A percentile compares a stretch with the other conserved stretches of the same genome.
These are phyloP conservation scores for Athelia psychrophila DNA, from an alignment of 1,284 basidiomycete species.

Conservation along the genomic window DNA sequence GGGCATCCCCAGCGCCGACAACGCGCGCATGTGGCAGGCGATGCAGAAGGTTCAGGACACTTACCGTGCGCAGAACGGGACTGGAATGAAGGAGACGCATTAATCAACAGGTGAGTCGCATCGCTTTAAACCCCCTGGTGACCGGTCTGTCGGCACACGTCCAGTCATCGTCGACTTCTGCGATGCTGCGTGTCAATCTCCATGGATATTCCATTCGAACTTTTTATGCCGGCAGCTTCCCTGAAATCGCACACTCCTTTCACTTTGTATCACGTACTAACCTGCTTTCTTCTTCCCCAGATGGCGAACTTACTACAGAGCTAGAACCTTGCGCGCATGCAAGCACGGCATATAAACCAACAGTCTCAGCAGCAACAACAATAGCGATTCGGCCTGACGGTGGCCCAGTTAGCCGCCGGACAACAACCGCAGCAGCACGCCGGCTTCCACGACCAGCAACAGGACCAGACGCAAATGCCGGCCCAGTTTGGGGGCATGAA, in stretches of 20 bases:
- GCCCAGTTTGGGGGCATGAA: slow-evolving; percentile 37
- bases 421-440: slow-evolving; percentile 30
- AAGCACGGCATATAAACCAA: slow-evolving; percentile 26
- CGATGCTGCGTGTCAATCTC: no score
- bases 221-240: no score
- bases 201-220: no score
- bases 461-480: slow-evolving; percentile 35
- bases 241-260: not conserved
- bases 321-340: slow-evolving; percentile 34
- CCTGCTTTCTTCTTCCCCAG: slow-evolving; percentile 35
- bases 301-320: slow-evolving; percentile 47
- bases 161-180: no score
- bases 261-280: slow-evolving; percentile 2
- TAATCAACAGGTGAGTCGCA: slow-evolving; percentile 49
- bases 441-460: slow-evolving; percentile 42
- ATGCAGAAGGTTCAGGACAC: slow-evolving; percentile 46
- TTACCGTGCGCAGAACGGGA: slow-evolving; percentile 39
- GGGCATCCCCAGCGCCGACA: slow-evolving; percentile 43
- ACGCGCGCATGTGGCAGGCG: slow-evolving; percentile 54
- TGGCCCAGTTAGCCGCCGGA: slow-evolving; percentile 23
- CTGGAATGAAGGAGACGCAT: slow-evolving; percentile 38
- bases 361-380: slow-evolving; percentile 40
- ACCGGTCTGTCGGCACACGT: no score
- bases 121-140: no score
- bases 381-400: slow-evolving; percentile 38